These are phyloP conservation scores for Raffaelea albimanens DNA, from an alignment of 2,329 filamentous ascomycete species.

Conservation along the genomic window DNA sequence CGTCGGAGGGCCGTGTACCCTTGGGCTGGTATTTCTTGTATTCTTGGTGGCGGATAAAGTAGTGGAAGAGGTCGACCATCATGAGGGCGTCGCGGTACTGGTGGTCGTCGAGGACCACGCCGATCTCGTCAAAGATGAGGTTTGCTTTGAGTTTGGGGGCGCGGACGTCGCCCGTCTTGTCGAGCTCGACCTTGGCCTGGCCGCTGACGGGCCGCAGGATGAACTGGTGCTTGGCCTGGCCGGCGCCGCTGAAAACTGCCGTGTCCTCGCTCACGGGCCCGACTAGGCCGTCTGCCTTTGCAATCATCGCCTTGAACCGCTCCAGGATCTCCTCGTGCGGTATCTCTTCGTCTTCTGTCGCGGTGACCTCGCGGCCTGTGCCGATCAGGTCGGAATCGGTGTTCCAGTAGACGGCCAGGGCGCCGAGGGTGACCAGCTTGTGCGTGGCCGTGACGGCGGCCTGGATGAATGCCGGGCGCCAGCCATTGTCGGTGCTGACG, in stretches of 20 bases:
- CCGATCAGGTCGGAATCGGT: conserved; percentile 82
- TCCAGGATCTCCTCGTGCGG: conserved; percentile 68
- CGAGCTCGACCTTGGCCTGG: conserved; percentile 85
- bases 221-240: conserved; percentile 62
- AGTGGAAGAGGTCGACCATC: conserved; percentile 98
- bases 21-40: conserved; percentile 91
- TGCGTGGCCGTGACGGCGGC: conserved; percentile 74
- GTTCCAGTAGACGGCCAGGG: conserved; percentile 95
- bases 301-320: conserved; percentile 71
- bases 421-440: conserved; percentile 85
- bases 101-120: conserved; percentile 92
- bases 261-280: background rate
- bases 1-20: conserved; percentile 69
- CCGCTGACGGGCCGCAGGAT: conserved; percentile 94
- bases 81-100: conserved; percentile 96
- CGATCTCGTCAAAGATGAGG: conserved; percentile 91
- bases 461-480: conserved; percentile 94
- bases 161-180: conserved; percentile 77
- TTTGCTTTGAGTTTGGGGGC: conserved; percentile 83
- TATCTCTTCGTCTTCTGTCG: conserved; percentile 48
- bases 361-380: conserved; percentile 63
- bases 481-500: conserved; percentile 87
- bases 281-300: conserved; percentile 37
- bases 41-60: conserved; percentile 94
- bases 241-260: background rate